These are phyloP conservation scores for Paratinospora sagittata DNA, from an alignment of 164 flowering plant genomes.

Conservation along the genomic window DNA sequence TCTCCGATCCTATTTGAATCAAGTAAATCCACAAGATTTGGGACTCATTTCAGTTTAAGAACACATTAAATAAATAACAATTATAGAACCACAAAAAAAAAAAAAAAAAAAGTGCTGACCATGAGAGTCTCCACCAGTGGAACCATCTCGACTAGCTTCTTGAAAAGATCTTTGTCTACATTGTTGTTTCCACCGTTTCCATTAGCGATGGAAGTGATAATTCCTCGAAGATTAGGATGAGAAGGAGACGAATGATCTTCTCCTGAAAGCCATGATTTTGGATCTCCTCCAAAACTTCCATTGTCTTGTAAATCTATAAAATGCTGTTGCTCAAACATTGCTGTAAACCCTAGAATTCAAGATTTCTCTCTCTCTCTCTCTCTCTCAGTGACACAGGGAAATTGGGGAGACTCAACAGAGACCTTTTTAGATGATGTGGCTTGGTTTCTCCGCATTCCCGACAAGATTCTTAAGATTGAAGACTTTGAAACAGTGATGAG, in stretches of 20 bases:
- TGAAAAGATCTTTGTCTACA: conserved; percentile 62
- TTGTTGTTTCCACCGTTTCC: conserved; percentile 26
- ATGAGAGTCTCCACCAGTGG: conserved; percentile 90
- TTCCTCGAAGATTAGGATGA: conserved; percentile 15
- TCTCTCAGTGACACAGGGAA: too few species aligned
- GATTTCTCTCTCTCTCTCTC: too few species aligned
- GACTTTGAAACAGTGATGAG: too few species aligned
- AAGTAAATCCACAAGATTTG: neutral
- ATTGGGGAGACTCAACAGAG: too few species aligned
- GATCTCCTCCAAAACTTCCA: conserved; percentile 39
- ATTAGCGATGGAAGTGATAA: conserved; percentile 27
- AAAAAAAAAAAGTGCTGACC: conserved; percentile 33
- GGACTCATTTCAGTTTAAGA: neutral
- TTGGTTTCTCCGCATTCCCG: too few species aligned
- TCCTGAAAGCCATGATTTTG: conserved; percentile 54
- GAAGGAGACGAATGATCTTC: conserved; percentile 29
- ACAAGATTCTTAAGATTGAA: too few species aligned
- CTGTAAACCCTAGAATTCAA: too few species aligned
- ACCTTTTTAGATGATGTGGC: too few species aligned
- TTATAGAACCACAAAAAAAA: conserved; percentile 2
- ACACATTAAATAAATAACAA: conserved; percentile 1
- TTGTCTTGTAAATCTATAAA: conserved; percentile 37
- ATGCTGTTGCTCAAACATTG: conserved; percentile 42
- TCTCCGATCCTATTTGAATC: conserved; percentile 51
- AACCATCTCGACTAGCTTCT: conserved; percentile 76